Percentiles rank a stretch among this genome's conserved stretches.
These are phyloP conservation scores for Trypethelium eluteriae DNA, from an alignment of 495 filamentous ascomycete species.

Conservation along the genomic window DNA sequence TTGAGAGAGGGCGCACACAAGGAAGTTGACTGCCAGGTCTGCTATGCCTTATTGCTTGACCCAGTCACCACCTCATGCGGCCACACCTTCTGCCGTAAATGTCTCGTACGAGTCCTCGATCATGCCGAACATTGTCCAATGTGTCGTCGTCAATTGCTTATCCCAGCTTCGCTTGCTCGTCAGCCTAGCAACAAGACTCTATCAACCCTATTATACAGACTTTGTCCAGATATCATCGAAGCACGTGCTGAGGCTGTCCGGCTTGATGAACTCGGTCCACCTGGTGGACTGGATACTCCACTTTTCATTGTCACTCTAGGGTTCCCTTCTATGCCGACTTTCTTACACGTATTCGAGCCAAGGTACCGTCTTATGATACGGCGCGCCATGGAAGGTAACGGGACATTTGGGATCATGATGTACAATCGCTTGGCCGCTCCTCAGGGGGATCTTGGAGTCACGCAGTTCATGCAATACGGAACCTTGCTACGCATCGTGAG, in stretches of 20 bases:
- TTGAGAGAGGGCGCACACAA: constrained; percentile 53
- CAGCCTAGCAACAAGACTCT: constrained; percentile 58
- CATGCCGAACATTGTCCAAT: constrained; percentile 71
- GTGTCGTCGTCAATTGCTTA: constrained; percentile 60
- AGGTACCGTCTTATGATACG: constrained; percentile 83
- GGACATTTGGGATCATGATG: constrained; percentile 79
- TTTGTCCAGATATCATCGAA: constrained; percentile 61
- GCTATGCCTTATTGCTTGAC: constrained; percentile 69
- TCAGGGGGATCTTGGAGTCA: constrained; percentile 52
- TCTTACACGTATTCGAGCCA: constrained; percentile 85
- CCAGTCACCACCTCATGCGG: constrained; percentile 79
- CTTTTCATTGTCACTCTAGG: constrained; percentile 76
- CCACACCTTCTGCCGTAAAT: constrained; percentile 80
- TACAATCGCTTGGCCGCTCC: constrained; percentile 49
- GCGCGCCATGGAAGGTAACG: constrained; percentile 61
- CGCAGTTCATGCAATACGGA: constrained; percentile 64
- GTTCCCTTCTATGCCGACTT: constrained; percentile 75
- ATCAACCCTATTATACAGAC: constrained; percentile 47
- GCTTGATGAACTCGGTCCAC: constrained; percentile 44
- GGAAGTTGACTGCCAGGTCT: constrained; percentile 83
- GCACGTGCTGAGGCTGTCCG: constrained; percentile 46
- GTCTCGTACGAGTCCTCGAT: constrained; percentile 64
- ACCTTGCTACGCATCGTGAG: constrained; percentile 68
- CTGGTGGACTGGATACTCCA: constrained; percentile 54
- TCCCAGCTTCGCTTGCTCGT: constrained; percentile 48